A percentile compares a stretch with the other conserved stretches of the same genome.
Conservation (phyloP, 2,329 filamentous ascomycete species). For the Cercospora canescens region DNA sequence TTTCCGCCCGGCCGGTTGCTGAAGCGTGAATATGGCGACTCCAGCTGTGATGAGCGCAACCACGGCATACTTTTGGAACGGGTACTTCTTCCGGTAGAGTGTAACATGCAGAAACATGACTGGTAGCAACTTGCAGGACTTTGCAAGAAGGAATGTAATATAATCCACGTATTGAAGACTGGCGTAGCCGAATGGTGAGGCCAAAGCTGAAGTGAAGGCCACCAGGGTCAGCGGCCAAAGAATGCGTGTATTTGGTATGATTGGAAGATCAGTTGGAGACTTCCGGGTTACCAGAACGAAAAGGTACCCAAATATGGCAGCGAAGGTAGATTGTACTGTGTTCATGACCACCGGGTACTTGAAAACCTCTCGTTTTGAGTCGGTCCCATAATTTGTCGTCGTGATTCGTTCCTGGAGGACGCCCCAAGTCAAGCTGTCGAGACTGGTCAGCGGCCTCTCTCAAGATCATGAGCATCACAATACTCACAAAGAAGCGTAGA, state of each 20-base stretch:
- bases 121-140: conserved; percentile 97
- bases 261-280: conserved; percentile 50
- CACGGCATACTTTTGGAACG: conserved; percentile 94
- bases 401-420: conserved; percentile 97
- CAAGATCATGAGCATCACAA: neutral
- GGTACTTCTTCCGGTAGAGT: conserved; percentile 84
- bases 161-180: conserved; percentile 93
- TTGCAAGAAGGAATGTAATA: conserved; percentile 94
- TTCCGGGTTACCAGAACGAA: conserved; percentile 68
- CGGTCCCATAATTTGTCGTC: conserved; percentile 78
- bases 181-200: conserved; percentile 94
- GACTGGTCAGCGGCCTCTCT: neutral
- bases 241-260: conserved; percentile 77
- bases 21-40: conserved; percentile 92
- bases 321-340: conserved; percentile 90
- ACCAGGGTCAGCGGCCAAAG: conserved; percentile 79
- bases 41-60: conserved; percentile 87
- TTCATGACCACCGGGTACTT: conserved; percentile 94
- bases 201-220: conserved; percentile 81
- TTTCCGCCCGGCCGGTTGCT: conserved; percentile 54
- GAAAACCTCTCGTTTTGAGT: conserved; percentile 68
- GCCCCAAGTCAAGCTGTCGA: conserved; percentile 78
- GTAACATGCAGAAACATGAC: conserved; percentile 97
- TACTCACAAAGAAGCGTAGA: conserved; percentile 90
- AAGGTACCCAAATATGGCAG: conserved; percentile 74